Base-by-base conservation (phyloP, 352 stramenopile species). In the Plasmopara halstedii region DNA sequence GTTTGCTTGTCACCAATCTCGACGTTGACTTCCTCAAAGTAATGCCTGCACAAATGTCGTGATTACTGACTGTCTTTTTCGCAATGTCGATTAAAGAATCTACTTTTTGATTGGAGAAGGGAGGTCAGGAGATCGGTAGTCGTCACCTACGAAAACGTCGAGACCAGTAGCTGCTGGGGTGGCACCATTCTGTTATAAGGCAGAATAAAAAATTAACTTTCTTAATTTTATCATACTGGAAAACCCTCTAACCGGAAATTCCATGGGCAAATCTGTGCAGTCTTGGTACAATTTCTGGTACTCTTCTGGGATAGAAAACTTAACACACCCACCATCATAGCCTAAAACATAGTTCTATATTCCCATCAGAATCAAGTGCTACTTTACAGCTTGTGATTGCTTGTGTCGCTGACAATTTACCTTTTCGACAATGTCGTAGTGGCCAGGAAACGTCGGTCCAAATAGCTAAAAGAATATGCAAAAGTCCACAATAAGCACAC, bases 371-470 rank as follows among this genome's bases (percentile, higher is more conserved):
- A n/a, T 29, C 3, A 20, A 44, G 10, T 29, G 4, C 39, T 17
- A 53, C 4, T 13, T 15, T 7, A 46, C 18, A 11, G 11, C 46
- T 26, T 11, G 11, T 29, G 6, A 29, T 4, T n/a, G n/a, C n/a
- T 17, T 4, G 6, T 23, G 21, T 5, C 45, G 14, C 1, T 20
- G 43, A 29, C 13, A 14, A 35, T 18, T 6, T 36, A 89, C 80
- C 61, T 87, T 67, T 6, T 73, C 67, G n/a, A 56, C 50, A 19
- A 55, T 46, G n/a, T 91, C 69, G 36, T 85, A 93, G 9, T 69
- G 62, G 3, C 82, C 82, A 19, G 82, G 82, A 34, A 87, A 89
- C n/a, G 82, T 93, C 13, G 82, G 82, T 9, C 82, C 82, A 39
- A 93, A 89, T 21, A 93, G 56, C 82, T 93, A 32, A 18, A 64